A percentile compares a stretch with the other conserved stretches of the same genome.
These are phyloP conservation scores for Suhomyces anneliseae DNA, from an alignment of 1,139 yeast genomes.

Conservation along the genomic window DNA sequence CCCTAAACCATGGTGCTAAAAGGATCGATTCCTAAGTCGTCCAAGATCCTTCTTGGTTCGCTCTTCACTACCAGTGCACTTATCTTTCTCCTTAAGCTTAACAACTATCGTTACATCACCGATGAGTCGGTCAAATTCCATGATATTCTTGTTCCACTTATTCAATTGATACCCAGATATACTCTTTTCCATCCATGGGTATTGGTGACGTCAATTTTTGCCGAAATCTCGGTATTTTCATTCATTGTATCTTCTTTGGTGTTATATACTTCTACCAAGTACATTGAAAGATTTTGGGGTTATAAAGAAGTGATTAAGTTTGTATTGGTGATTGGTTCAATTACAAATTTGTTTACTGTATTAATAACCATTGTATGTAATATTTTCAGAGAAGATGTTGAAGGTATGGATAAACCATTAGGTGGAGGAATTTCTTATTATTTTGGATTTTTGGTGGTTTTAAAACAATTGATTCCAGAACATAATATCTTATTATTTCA, in stretches of 20 bases:
- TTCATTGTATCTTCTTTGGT: constrained; percentile 50
- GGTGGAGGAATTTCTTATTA: constrained; percentile 76
- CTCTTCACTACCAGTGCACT: constrained; percentile 23
- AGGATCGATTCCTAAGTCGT: constrained; percentile 23
- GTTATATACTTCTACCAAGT: constrained; percentile 52
- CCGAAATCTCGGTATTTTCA: constrained; percentile 59
- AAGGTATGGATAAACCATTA: constrained; percentile 47
- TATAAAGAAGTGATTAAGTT: constrained; percentile 59
- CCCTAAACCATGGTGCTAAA: constrained; percentile 3
- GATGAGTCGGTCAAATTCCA: constrained; percentile 21
- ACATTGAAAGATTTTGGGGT: constrained; percentile 59
- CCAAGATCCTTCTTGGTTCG: constrained; percentile 29
- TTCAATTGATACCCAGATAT: constrained; percentile 70
- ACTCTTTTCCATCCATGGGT: constrained; percentile 75
- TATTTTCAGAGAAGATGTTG: constrained; percentile 36
- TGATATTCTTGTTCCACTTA: constrained; percentile 53
- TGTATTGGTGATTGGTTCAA: constrained; percentile 53
- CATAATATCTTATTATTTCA: constrained; percentile 71
- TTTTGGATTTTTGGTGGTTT: constrained; percentile 77
- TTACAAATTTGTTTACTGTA: constrained; percentile 41
- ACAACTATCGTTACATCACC: constrained; percentile 11
- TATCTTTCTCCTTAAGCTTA: constrained; percentile 33
- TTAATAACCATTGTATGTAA: constrained; percentile 40
- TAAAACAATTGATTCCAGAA: constrained; percentile 88
- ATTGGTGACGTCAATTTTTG: constrained; percentile 66